Base-by-base conservation (phyloP, 2,329 filamentous ascomycete genomes). In the Plenodomus biglobosus region DNA sequence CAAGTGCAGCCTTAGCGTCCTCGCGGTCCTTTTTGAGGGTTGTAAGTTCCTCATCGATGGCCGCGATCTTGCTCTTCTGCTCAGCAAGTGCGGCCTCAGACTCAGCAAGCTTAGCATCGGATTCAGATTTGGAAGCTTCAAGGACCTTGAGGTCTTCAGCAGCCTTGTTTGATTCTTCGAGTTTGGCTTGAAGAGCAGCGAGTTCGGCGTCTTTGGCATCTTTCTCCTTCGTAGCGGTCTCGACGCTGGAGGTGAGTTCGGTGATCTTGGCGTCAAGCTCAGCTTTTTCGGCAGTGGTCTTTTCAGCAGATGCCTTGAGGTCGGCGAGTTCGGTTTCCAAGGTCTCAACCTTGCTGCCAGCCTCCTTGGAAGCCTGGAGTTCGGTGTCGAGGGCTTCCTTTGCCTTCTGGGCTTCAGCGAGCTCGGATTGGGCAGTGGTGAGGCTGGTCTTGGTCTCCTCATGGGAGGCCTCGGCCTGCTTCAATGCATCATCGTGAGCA, bases 231-330 rank as follows among this genome's bases (percentile, higher is more conserved):
- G 48, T 58, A 35, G 54, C 45, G 10, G 58, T 42, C 24, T 56
- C 57, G 4, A 58, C 49, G 19, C 44, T 53, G 4, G 56, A 50
- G 41, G 64, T 56, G 15, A 65, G 46, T 15, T 62, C 52, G 21
- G 58, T 45, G 18, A 65, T 44, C 53, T 65, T 65, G 16, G 60
- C 38, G 15, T 61, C 55, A 1, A 61, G 53, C 22, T 55, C 55
- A 8, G 48, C 46, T 46, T 62, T 62, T 44, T 63, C 59, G 8
- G 59, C 34, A 32, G 52, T 40, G 5, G 53, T 48, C 53, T 64
- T 63, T 44, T 61, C 60, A 36, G 48, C 46, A 16, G 52, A 54
- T 20, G 56, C 55, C 50, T 65, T 64, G 42, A 63, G 54, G 8
- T 64, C 58, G 2, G 56, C 56, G 21, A 64, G 40, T 20, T 59